These are phyloP conservation scores for Boletus huronensis DNA, from an alignment of 768 basidiomycete genomes.

Conservation along the genomic window DNA sequence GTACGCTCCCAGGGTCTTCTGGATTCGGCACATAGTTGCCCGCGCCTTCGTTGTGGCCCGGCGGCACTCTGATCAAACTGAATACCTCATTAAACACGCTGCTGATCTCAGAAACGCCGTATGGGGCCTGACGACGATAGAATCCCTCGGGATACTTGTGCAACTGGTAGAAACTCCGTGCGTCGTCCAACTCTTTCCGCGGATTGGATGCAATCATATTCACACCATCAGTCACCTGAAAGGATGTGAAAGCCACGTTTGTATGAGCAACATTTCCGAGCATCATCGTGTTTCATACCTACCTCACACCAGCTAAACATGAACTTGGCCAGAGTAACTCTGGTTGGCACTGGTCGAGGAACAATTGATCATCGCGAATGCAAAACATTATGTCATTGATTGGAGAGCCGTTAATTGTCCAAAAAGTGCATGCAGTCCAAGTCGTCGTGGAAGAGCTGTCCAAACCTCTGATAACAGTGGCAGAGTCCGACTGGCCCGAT, in stretches of 20 bases:
- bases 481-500: too few species aligned
- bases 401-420: not conserved
- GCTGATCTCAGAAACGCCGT: not conserved
- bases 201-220: not conserved
- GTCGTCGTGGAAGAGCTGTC: conserved; percentile 9
- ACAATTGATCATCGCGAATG: not conserved
- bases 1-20: not conserved
- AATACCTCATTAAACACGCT: not conserved
- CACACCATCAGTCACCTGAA: not conserved
- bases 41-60: not conserved
- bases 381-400: not conserved
- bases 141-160: conserved; percentile 22
- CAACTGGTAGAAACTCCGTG: conserved; percentile 16
- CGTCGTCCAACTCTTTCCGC: conserved; percentile 6
- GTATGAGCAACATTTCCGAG: not conserved
- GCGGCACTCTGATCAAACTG: not conserved
- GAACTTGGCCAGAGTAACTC: not conserved
- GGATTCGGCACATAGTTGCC: not conserved
- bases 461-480: not conserved
- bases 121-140: conserved; percentile 18
- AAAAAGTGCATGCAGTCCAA: not conserved
- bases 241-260: not conserved
- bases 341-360: not conserved
- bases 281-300: too few species aligned
- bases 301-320: not conserved